Evolutionary conservation across 2,329 filamentous ascomycete species (phyloP).

Genomic region (Elsinoe batatas): DNA sequence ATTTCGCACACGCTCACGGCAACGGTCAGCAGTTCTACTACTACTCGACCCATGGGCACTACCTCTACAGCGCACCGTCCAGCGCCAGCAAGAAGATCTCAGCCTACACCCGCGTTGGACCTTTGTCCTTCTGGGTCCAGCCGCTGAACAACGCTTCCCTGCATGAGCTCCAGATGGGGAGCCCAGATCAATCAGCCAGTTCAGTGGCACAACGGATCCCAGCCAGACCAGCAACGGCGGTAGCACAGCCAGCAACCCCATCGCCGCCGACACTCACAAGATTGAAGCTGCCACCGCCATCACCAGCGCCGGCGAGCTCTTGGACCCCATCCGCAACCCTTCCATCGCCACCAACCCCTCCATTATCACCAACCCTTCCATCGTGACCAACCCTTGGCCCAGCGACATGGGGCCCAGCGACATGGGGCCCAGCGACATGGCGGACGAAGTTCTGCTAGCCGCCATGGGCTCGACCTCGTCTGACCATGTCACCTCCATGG

Average conservation of each 20-base stretch:
- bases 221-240: no score
- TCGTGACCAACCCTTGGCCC: no score
- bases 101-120: not conserved
- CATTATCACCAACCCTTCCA: not conserved
- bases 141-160: no score
- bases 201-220: no score
- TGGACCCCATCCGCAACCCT: not conserved
- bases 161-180: no score
- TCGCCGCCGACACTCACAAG: no score
- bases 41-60: not conserved
- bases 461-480: no score
- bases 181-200: no score
- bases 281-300: not conserved
- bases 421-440: not conserved
- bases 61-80: not conserved
- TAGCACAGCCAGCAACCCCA: no score
- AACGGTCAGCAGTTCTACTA: constrained; percentile 3
- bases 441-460: not conserved
- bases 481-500: not conserved
- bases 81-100: not conserved
- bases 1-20: not conserved
- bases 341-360: not conserved
- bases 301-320: not conserved
- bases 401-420: not conserved
- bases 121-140: not conserved